phyloP scores from a whole-genome alignment of 306 rosid species.

The Dalbergia oliveri region DNA sequence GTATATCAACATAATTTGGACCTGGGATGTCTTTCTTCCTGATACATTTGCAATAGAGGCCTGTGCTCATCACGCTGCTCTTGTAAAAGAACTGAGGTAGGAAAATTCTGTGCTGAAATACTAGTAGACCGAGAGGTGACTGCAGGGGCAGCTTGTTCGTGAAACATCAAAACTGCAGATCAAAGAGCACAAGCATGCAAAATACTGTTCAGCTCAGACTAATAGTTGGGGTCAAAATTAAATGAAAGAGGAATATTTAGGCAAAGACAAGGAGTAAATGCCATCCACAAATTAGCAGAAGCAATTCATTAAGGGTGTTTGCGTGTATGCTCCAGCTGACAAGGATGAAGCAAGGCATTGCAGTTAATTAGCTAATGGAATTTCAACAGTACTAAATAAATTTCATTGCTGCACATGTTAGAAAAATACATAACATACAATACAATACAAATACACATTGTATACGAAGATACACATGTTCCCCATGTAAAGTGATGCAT shows the following conservation, averaged over 20 bases:
- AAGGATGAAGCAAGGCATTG: neutral
- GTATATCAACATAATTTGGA: conserved; percentile 43
- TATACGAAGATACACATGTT: neutral
- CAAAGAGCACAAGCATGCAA: conserved; percentile 28
- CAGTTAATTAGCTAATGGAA: conserved; percentile 9
- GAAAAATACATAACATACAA: neutral
- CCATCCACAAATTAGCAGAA: conserved; percentile 17
- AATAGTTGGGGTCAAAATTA: neutral
- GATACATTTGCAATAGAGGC: conserved; percentile 61
- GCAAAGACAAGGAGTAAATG: conserved; percentile 6
- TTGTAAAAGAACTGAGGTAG: conserved; percentile 76
- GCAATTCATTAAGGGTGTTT: conserved; percentile 19
- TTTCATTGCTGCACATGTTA: neutral
- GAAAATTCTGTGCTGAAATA: conserved; percentile 64
- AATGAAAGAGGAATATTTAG: neutral
- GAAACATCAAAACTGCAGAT: conserved; percentile 67
- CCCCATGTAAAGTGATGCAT: conserved; percentile 22
- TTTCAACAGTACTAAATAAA: neutral
- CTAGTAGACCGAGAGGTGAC: conserved; percentile 60
- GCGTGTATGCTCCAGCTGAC: neutral
- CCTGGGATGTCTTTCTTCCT: conserved; percentile 78
- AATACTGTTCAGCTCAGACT: conserved; percentile 33
- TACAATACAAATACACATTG: neutral
- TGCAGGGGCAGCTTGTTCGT: conserved; percentile 65
- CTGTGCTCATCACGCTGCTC: conserved; percentile 80